Base-by-base conservation (phyloP, 805 yeast species). In the Teunomyces lycoperdinae region DNA sequence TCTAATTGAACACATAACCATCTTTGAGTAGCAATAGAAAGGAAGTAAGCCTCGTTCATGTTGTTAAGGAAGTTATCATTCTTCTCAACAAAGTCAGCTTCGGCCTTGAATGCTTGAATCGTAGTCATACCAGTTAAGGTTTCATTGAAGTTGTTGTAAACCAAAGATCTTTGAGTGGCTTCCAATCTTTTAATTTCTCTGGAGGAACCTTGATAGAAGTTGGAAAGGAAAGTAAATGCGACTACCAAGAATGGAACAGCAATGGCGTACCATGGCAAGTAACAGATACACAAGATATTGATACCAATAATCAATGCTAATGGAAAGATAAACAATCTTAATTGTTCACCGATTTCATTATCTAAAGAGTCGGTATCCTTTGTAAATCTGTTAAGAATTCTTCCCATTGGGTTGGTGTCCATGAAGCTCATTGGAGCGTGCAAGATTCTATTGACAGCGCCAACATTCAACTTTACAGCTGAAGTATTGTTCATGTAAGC, bases 1-100 rank as follows among this genome's bases (percentile, higher is more conserved):
- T 79, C 82, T 51, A 79, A 66, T 48, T 77, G 73, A 34, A 80
- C 73, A 47, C 80, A 74, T 47, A 84, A 74, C 87, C 87, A 84
- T 63, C 88, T 73, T 67, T 83, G 87, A 47, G 73, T 69, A 4
- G 81, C 78, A 50, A 80, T 71, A 5, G 78, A 68, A 40, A 78
- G 51, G 48, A 64, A 77, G 52, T 76, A 76, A 2, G 83, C 81
- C 57, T 78, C 83, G 54, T 79, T 76, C 76, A 74, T 78, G 57
- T 56, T 67, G 57, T 77, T 66, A 41, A 76, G 60, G 44, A 63
- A 63, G 9, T 44, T 60, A 61, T 77, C 80, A 45, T 77, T 75
- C 58, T 73, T 78, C 16, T 63, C 50, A 31, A 73, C 54, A 43
- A 77, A 73, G 44, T 28, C 55, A 26, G 42, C 42, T 51, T 64